These are phyloP conservation scores for Trichoderma sp. DNA, from an alignment of 2,329 filamentous ascomycete genomes.

Conservation along the genomic window DNA sequence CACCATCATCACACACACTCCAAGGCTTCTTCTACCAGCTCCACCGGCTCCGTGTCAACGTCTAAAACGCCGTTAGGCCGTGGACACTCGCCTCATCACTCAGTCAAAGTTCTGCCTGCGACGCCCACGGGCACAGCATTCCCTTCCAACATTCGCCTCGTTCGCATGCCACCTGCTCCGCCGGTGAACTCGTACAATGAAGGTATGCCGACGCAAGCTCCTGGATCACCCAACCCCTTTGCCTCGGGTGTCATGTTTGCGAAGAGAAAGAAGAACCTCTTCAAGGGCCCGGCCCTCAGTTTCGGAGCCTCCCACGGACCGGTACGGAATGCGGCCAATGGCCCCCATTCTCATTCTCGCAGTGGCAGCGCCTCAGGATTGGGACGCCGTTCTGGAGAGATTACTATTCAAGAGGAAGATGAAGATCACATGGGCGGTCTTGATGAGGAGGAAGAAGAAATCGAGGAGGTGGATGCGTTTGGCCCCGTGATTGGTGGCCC, in stretches of 20 bases:
- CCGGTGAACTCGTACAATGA: slow-evolving; percentile 57
- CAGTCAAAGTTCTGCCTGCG: slow-evolving; percentile 90
- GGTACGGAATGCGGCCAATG: slow-evolving; percentile 39
- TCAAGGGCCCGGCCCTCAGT: slow-evolving; percentile 73
- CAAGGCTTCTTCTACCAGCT: slow-evolving; percentile 91
- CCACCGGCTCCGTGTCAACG: slow-evolving; percentile 68
- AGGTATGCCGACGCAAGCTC: slow-evolving; percentile 50
- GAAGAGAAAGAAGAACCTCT: slow-evolving; percentile 74
- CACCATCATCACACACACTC: slow-evolving; percentile 84
- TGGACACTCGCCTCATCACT: slow-evolving; percentile 77
- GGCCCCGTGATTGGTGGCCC: slow-evolving; percentile 47
- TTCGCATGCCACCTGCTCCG: slow-evolving; percentile 57
- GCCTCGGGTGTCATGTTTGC: slow-evolving; percentile 68
- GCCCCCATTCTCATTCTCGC: slow-evolving; percentile 50
- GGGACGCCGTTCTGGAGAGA: slow-evolving; percentile 69
- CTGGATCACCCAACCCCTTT: slow-evolving; percentile 57
- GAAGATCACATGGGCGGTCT: slow-evolving; percentile 47
- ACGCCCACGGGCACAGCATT: slow-evolving; percentile 75
- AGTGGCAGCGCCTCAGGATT: slow-evolving; percentile 61
- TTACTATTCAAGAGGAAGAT: slow-evolving; percentile 67
- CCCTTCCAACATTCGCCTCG: slow-evolving; percentile 81
- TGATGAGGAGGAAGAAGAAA: slow-evolving; percentile 44
- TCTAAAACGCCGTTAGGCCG: slow-evolving; percentile 64
- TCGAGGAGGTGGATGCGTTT: slow-evolving; percentile 60
- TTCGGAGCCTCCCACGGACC: slow-evolving; percentile 42